Evolutionary conservation across 768 basidiomycete species (phyloP).

Genomic region (Cystofilobasidium macerans): DNA sequence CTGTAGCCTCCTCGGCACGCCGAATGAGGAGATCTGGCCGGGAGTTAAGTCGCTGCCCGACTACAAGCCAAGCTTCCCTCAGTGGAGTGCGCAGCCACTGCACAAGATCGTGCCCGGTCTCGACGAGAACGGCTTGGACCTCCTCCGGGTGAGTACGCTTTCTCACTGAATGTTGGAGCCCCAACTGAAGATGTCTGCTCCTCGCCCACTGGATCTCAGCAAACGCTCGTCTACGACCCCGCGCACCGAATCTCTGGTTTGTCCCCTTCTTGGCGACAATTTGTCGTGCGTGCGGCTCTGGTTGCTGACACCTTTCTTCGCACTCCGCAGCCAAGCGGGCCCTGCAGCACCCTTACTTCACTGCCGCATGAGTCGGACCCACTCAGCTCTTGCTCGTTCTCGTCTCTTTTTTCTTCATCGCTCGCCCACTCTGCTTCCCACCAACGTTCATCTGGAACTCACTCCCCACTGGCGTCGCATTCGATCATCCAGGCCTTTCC

Average conservation of each 20-base stretch:
- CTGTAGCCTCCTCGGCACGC: conserved; percentile 79
- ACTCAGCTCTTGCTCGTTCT: not conserved
- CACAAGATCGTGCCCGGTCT: conserved; percentile 54
- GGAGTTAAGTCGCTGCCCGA: conserved; percentile 79
- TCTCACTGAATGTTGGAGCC: not conserved
- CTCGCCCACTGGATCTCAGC: conserved; percentile 37
- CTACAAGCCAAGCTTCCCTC: conserved; percentile 93
- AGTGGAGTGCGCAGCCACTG: conserved; percentile 75
- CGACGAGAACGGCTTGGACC: conserved; percentile 66
- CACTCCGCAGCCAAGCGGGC: conserved; percentile 48
- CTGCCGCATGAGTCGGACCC: not conserved
- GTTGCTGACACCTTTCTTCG: conserved; percentile 40
- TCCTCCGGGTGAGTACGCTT: conserved; percentile 51
- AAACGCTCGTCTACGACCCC: conserved; percentile 72
- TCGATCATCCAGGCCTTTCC: no score
- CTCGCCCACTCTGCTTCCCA: not conserved
- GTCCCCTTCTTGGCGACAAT: conserved; percentile 28
- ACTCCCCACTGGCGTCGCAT: no score
- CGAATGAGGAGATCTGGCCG: conserved; percentile 82
- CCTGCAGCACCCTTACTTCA: conserved; percentile 45
- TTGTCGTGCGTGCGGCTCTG: conserved; percentile 46
- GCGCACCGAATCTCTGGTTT: conserved; percentile 83
- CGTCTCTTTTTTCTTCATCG: not conserved
- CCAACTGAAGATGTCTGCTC: no score
- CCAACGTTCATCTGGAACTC: no score